A percentile compares a stretch with the other conserved stretches of the same genome.
These are phyloP conservation scores for Aquanectria penicillioides DNA, from an alignment of 2,329 filamentous ascomycete genomes.

Conservation along the genomic window DNA sequence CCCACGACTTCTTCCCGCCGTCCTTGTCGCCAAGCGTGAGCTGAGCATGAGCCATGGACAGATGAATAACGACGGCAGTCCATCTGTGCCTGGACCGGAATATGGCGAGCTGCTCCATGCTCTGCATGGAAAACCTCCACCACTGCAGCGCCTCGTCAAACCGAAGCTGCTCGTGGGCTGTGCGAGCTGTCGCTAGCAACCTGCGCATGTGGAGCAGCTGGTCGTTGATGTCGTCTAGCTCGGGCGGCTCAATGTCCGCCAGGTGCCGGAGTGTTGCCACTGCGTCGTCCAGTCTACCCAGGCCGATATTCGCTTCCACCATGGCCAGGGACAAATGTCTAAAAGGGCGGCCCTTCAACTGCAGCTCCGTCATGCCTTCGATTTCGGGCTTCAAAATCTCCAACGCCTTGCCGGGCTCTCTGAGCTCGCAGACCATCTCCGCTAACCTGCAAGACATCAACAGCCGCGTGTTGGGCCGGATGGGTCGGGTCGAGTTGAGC, in stretches of 20 bases:
- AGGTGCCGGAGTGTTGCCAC: slow-evolving; percentile 28
- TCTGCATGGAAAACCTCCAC: slow-evolving; percentile 35
- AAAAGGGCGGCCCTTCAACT: slow-evolving; percentile 34
- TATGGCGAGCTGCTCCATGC: slow-evolving; percentile 32
- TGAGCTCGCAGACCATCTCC: slow-evolving; percentile 43
- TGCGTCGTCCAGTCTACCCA: slow-evolving; percentile 25
- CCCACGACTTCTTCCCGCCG: slow-evolving; percentile 36
- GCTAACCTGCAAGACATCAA: slow-evolving; percentile 41
- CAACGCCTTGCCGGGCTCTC: slow-evolving; percentile 34
- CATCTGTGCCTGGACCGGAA: slow-evolving; percentile 39
- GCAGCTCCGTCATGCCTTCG: slow-evolving; percentile 12
- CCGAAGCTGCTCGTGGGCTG: slow-evolving; percentile 25
- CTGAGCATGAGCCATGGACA: slow-evolving; percentile 44
- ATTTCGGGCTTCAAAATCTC: slow-evolving; percentile 38
- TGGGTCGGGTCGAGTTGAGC: slow-evolving; percentile 36
- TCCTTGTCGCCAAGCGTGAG: slow-evolving; percentile 32
- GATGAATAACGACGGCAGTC: slow-evolving; percentile 38
- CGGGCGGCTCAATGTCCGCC: slow-evolving; percentile 26
- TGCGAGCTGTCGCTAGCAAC: slow-evolving; percentile 39
- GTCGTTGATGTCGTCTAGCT: slow-evolving; percentile 44
- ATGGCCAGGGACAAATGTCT: slow-evolving; percentile 39
- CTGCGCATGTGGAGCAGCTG: slow-evolving; percentile 45
- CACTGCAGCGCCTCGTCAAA: slow-evolving; percentile 28
- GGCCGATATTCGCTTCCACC: slow-evolving; percentile 39
- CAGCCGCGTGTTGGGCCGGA: slow-evolving; percentile 38